A percentile compares a stretch with the other conserved stretches of the same genome.
phyloP scores from a whole-genome alignment of 2,329 filamentous ascomycete species.

The Exophiala viscosa region DNA sequence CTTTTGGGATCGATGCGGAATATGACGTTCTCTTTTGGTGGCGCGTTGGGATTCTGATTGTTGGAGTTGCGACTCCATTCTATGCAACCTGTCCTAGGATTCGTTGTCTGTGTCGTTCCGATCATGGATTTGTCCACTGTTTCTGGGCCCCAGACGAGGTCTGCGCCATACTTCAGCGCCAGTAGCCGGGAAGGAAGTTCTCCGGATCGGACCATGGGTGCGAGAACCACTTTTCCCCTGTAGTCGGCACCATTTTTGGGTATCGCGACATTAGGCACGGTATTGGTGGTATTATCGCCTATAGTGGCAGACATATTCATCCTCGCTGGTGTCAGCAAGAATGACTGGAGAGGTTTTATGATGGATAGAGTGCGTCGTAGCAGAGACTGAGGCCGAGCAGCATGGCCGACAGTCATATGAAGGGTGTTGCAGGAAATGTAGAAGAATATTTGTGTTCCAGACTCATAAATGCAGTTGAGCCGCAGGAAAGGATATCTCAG shows the following conservation, averaged over 20 bases:
- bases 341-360: conserved; percentile 11
- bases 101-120: conserved; percentile 73
- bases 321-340: background rate
- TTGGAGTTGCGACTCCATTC: conserved; percentile 79
- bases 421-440: background rate
- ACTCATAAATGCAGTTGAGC: conserved; percentile 5
- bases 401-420: conserved; percentile 26
- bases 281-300: background rate
- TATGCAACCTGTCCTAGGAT: conserved; percentile 71
- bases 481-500: too few relatives aligned
- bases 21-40: conserved; percentile 63
- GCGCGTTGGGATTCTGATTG: conserved; percentile 49
- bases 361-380: conserved; percentile 24
- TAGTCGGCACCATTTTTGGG: conserved; percentile 89
- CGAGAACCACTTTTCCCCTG: conserved; percentile 86
- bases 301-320: conserved; percentile 8
- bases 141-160: conserved; percentile 96
- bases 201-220: conserved; percentile 97
- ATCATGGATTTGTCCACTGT: conserved; percentile 91
- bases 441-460: conserved; percentile 1
- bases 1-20: conserved; percentile 76
- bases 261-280: conserved; percentile 68
- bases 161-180: conserved; percentile 89
- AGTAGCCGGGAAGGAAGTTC: conserved; percentile 86
- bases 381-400: conserved; percentile 23